phyloP scores from a whole-genome alignment of 1,139 yeast genomes.

The Geotrichum citri-aurantii region DNA sequence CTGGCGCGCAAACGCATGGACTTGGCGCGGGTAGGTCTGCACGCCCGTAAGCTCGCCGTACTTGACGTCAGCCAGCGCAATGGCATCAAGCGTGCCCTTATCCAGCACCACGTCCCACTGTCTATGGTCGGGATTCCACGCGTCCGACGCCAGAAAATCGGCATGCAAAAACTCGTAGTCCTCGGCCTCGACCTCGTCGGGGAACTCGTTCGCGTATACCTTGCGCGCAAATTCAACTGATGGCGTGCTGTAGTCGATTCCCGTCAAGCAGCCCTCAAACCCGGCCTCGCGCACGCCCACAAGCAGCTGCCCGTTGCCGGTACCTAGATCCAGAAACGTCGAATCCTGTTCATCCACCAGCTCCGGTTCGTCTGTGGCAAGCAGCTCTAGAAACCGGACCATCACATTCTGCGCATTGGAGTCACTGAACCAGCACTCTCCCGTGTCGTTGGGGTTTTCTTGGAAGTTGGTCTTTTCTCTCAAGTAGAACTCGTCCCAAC shows the following conservation, averaged over 20 bases:
- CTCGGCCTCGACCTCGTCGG: constrained; percentile 35
- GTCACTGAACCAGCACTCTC: constrained; percentile 96
- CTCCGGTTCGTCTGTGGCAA: constrained; percentile 32
- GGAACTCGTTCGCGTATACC: constrained; percentile 44
- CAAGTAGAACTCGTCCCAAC: constrained; percentile 82
- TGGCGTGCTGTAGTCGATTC: constrained; percentile 79
- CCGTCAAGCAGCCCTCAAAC: constrained; percentile 48
- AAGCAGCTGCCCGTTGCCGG: constrained; percentile 90
- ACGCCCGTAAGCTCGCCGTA: constrained; percentile 46
- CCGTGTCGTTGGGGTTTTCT: constrained; percentile 73
- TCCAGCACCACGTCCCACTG: constrained; percentile 74
- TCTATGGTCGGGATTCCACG: constrained; percentile 36
- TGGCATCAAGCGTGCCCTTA: constrained; percentile 95
- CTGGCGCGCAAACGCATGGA: constrained; percentile 41
- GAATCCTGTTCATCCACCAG: constrained; percentile 18
- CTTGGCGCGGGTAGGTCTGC: constrained; percentile 45
- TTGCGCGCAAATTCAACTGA: constrained; percentile 67
- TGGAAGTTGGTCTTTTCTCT: constrained; percentile 65
- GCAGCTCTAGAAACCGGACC: constrained; percentile 55
- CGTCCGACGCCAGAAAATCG: constrained; percentile 37
- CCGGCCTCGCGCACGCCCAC: constrained; percentile 64
- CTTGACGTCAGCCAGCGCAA: constrained; percentile 67
- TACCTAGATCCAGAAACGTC: constrained; percentile 73
- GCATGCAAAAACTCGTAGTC: constrained; percentile 46
- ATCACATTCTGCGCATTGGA: constrained; percentile 83